phyloP scores from a whole-genome alignment of 441 rosid genomes.

The Populus hybrid region DNA sequence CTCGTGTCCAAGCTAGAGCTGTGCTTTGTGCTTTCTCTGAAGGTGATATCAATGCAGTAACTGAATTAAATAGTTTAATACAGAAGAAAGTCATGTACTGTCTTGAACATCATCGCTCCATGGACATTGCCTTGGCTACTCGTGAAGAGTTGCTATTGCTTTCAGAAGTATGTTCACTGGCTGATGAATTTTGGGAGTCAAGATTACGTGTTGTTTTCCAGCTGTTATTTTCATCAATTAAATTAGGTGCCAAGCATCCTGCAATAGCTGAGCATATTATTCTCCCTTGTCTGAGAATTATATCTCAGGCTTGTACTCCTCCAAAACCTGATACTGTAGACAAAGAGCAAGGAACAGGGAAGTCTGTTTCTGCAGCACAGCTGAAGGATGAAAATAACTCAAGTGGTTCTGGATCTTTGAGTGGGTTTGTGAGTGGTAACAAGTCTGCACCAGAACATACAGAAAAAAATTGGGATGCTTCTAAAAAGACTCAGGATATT shows the following conservation, averaged over 20 bases:
- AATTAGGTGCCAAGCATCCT: slow-evolving; percentile 99
- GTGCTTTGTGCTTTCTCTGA: slow-evolving; percentile 97
- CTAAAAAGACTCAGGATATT: slow-evolving; percentile 78
- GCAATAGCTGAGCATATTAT: slow-evolving; percentile 98
- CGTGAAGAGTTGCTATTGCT: slow-evolving; percentile 97
- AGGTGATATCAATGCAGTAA: slow-evolving; percentile 87
- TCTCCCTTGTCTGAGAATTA: slow-evolving; percentile 98
- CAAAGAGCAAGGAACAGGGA: slow-evolving; percentile 66
- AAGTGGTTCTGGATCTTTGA: slow-evolving; percentile 40
- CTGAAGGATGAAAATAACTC: slow-evolving; percentile 69
- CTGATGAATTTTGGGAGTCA: slow-evolving; percentile 99
- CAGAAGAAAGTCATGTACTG: slow-evolving; percentile 99
- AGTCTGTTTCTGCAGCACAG: slow-evolving; percentile 50
- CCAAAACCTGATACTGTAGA: slow-evolving; percentile 95
- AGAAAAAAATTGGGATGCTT: slow-evolving; percentile 70
- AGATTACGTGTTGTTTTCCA: slow-evolving; percentile 97
- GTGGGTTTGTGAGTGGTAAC: slow-evolving; percentile 33
- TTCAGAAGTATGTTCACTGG: slow-evolving; percentile 97
- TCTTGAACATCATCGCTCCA: slow-evolving; percentile 99
- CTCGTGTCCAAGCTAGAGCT: slow-evolving; percentile 95
- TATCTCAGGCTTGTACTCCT: slow-evolving; percentile 99
- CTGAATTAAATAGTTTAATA: slow-evolving; percentile 88
- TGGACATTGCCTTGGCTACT: slow-evolving; percentile 95
- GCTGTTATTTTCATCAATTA: slow-evolving; percentile 94
- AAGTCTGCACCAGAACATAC: slow-evolving; percentile 50